These are phyloP conservation scores for Eucalyptus sp. DNA, from an alignment of 345 rosid genomes.

Conservation along the genomic window DNA sequence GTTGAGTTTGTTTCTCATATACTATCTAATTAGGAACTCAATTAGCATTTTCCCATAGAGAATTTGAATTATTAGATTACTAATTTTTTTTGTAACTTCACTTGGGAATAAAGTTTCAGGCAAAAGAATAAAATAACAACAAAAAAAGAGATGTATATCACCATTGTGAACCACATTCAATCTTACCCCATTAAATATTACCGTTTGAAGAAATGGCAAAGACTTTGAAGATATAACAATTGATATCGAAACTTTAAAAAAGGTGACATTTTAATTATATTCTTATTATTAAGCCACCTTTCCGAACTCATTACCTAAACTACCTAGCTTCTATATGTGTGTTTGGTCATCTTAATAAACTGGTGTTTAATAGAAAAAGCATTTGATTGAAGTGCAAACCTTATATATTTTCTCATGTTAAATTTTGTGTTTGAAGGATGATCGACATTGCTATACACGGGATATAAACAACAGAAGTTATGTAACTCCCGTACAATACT, in stretches of 20 bases:
- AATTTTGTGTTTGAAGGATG: not conserved
- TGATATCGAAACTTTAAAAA: not conserved
- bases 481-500: too few relatives aligned
- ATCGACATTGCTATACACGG: accelerated
- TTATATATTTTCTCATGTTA: not conserved
- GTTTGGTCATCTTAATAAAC: not conserved
- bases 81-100: not conserved
- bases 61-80: not conserved
- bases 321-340: not conserved
- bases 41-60: not conserved
- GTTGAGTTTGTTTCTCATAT: accelerated
- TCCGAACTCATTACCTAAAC: not conserved
- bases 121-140: not conserved
- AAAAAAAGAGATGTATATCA: not conserved
- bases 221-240: not conserved
- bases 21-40: not conserved
- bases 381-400: not conserved
- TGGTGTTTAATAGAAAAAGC: not conserved
- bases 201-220: not conserved
- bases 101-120: not conserved
- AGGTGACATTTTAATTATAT: not conserved
- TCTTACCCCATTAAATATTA: not conserved
- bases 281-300: not conserved
- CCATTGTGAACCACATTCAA: not conserved
- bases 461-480: too few relatives aligned